Evolutionary conservation across 1,139 yeast species (phyloP).

Genomic region (Eremothecium cymbalariae): DNA sequence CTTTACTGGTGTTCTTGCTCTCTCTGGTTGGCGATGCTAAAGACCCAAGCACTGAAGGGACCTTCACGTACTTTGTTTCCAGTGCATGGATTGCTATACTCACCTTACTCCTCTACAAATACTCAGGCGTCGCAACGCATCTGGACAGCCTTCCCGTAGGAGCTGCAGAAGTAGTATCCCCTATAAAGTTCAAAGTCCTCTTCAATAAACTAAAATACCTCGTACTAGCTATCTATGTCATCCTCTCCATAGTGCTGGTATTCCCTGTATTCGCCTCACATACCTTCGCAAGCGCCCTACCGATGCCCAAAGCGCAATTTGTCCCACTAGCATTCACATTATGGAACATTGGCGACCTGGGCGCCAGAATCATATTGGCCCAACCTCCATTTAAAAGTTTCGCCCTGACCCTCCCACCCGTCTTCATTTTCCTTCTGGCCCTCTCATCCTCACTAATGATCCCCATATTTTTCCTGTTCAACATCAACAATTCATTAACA

Average conservation of each 20-base stretch:
- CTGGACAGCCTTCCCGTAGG: too few relatives aligned
- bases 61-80: conserved; percentile 55
- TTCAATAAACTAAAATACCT: conserved; percentile 55
- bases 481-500: conserved; percentile 26
- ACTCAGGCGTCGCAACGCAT: neutral
- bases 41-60: conserved; percentile 43
- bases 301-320: conserved; percentile 38
- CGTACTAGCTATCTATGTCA: conserved; percentile 61
- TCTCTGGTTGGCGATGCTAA: conserved; percentile 36
- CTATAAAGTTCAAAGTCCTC: conserved; percentile 35
- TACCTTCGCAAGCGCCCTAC: conserved; percentile 39
- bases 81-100: conserved; percentile 54
- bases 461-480: conserved; percentile 64
- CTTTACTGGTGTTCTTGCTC: conserved; percentile 61
- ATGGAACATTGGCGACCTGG: conserved; percentile 87
- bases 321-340: conserved; percentile 70
- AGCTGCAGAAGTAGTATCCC: conserved; percentile 7
- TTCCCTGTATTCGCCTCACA: conserved; percentile 88
- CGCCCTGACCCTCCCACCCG: conserved; percentile 18
- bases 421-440: conserved; percentile 43
- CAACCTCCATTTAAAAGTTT: conserved; percentile 16
- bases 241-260: conserved; percentile 67
- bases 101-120: conserved; percentile 37
- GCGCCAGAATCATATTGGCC: conserved; percentile 69
- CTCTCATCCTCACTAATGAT: conserved; percentile 46